Base-by-base conservation (phyloP, 192 early-diverging fungal species). In the Lobosporangium transversale region DNA sequence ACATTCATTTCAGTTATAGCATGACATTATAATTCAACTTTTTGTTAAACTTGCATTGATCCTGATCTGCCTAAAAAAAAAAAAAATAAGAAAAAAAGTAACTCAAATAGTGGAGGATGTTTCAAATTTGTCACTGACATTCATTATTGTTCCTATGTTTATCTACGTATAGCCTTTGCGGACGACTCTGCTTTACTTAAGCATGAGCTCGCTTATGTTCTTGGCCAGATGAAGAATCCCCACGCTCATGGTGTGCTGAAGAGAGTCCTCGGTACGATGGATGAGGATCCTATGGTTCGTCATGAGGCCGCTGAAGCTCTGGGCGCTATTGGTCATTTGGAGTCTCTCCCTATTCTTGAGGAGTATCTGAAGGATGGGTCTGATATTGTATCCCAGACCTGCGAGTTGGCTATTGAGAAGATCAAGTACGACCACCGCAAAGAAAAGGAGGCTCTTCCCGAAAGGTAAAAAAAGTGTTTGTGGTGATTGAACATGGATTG, bases 301-400 rank as follows among this genome's bases (percentile, higher is more conserved):
- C 97, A 99, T 76, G 97, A 99, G 82, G 95, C 96, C 24, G 97
- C 95, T 11, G 97, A 99, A 80, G 95, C 97, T 2, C 80, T 99
- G 53, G 95, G 95, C 23, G 97, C 97, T 4, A 94, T 99, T 62
- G 94, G 93, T 3, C 84, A 91, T 31, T 70, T 84, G 7, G 79
- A 83, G 8, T 86, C 89, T 2, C 54, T 97, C 31, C 81, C 85
- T 1, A 83, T 93, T 53, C 81, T 99, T 20, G 88, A 93, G 74
- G 80, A 87, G 37, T 97, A 92, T 81, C 78, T 90, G 27, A 80
- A 90, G 55, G 94, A 96, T 53, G 66, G 82, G 21, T 82, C 78
- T 51, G 79, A 80, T 57, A 89, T 90, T 4, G 89, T 99, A 20
- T 84, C 89, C 6, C 92, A 99, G 70, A 99, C 97, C 0, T 95